Evolutionary conservation across 2,329 filamentous ascomycete species (phyloP), one percentile per base, ranked within the genome.

Genomic region (Malbranchea cinnamomea): DNA sequence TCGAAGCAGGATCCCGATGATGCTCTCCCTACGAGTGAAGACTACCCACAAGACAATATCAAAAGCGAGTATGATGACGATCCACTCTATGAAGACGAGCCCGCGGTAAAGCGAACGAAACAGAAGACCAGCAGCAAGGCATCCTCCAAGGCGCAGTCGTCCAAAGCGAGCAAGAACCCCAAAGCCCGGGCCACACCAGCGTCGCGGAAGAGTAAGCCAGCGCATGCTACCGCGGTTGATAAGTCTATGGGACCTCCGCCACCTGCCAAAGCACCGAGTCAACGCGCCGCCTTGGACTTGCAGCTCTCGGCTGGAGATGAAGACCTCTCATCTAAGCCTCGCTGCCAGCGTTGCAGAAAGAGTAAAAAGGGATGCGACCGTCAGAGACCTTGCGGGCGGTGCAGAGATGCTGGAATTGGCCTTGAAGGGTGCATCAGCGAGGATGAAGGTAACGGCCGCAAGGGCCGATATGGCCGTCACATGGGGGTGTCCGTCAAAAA

Each of bases 351-450:
- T 35, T 98, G 89, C 66, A 79, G 89, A 47, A 98, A 98, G 71
- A 95, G 87, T 62, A 98, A 98, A 68, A 98, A 98, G 61, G 89
- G 89, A 8, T 98, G 89, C 52, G 89, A 98, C 60, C 78, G 89
- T 35, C 89, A 95, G 58, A 77, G 89, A 22, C 89, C 89, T 16
- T 98, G 89, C 49, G 82, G 84, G 33, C 74, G 89, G 39, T 98
- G 89, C 71, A 83, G 84, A 53, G 89, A 98, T 58, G 89, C 89
- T 24, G 89, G 89, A 12, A 82, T 98, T 45, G 79, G 80, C 34
- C 74, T 83, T 36, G 89, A 95, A 43, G 82, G 87, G 40, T 98
- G 89, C 56, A 74, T 98, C 56, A 94, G 85, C 54, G 89, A 98
- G 56, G 89, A 98, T 46, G 89, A 98, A 57, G 84, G 84, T 40